Percentiles rank a stretch among this genome's conserved stretches.
phyloP scores from a whole-genome alignment of 306 rosid species.

The Prosopis cineraria region DNA sequence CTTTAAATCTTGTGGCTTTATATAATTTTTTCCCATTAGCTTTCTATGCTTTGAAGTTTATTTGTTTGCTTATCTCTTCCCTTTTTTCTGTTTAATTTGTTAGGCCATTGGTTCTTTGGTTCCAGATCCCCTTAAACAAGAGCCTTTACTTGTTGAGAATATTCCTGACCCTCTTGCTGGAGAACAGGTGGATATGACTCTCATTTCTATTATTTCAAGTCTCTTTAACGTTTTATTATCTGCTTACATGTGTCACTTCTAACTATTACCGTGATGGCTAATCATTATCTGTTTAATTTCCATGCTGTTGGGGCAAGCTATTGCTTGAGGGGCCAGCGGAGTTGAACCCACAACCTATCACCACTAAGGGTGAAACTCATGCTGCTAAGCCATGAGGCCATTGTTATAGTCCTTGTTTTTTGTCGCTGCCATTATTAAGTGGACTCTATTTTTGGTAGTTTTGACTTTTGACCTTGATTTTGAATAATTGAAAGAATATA shows the following conservation, averaged over 20 bases:
- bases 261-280: background rate
- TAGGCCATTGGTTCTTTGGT: slow-evolving; percentile 62
- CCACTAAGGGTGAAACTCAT: background rate
- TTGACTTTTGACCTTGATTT: background rate
- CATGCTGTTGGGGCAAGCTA: background rate
- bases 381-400: background rate
- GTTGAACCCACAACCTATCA: background rate
- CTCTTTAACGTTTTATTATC: slow-evolving; percentile 4
- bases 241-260: background rate
- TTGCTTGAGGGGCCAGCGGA: background rate
- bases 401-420: background rate
- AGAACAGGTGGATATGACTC: slow-evolving; percentile 74
- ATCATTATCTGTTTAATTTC: background rate
- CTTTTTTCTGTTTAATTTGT: slow-evolving; percentile 24
- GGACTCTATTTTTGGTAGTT: background rate
- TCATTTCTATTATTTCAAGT: slow-evolving; percentile 3
- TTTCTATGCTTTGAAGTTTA: background rate
- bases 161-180: slow-evolving; percentile 84
- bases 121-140: slow-evolving; percentile 73
- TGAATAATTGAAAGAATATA: background rate
- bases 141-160: slow-evolving; percentile 79
- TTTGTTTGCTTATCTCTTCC: slow-evolving; percentile 13
- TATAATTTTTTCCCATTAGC: background rate
- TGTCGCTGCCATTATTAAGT: background rate
- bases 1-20: background rate